Evolutionary conservation across 768 basidiomycete genomes (phyloP).

Genomic region (Cyclocybe aegerita): DNA sequence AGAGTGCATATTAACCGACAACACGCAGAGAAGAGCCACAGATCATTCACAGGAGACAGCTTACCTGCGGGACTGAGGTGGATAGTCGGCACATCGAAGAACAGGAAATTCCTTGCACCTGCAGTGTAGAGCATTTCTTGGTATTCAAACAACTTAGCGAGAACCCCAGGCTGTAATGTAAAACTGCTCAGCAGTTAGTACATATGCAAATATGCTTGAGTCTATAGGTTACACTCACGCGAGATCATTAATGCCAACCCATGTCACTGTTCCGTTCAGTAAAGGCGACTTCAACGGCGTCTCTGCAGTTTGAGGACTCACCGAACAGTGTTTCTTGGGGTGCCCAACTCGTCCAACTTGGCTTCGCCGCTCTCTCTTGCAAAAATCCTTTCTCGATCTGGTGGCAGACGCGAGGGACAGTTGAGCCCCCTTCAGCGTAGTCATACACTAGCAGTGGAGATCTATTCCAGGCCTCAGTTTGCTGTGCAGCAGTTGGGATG

Average conservation of each 20-base stretch:
- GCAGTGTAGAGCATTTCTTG: constrained; percentile 49
- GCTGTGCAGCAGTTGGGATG: constrained; percentile 23
- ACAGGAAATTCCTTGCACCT: constrained; percentile 55
- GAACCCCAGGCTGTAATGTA: neutral
- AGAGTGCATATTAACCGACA: neutral
- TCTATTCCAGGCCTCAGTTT: constrained; percentile 27
- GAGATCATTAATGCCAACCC: constrained; percentile 71
- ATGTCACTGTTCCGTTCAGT: constrained; percentile 42
- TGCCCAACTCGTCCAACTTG: constrained; percentile 40
- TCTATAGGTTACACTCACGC: constrained; percentile 32
- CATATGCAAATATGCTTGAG: neutral
- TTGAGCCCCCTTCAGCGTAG: constrained; percentile 56
- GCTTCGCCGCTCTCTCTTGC: constrained; percentile 32
- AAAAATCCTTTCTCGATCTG: constrained; percentile 43
- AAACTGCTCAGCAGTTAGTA: neutral
- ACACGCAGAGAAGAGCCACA: neutral
- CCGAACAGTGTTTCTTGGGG: constrained; percentile 45
- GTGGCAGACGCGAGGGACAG: constrained; percentile 35
- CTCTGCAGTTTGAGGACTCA: constrained; percentile 20
- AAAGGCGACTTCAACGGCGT: neutral
- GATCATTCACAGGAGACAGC: constrained; percentile 6
- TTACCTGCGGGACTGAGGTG: constrained; percentile 45
- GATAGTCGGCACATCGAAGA: constrained; percentile 61
- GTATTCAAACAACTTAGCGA: constrained; percentile 38
- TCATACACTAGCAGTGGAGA: constrained; percentile 51